phyloP scores from a whole-genome alignment of 108 stramenopile genomes.

The Mayamaea pseudoterrestris region DNA sequence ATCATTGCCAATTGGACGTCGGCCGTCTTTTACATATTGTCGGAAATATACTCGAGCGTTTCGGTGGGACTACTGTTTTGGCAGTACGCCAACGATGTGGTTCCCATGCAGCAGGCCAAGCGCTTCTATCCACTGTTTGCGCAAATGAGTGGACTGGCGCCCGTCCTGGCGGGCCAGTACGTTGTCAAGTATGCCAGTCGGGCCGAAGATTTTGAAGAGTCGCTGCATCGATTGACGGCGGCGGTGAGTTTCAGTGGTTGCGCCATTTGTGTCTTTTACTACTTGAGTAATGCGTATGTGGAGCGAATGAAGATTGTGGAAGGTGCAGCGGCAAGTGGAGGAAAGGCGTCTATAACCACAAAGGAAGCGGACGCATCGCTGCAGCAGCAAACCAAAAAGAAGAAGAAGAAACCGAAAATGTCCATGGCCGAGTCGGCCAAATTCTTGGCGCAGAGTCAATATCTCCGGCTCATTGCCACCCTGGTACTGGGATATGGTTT shows the following conservation, averaged over 20 bases:
- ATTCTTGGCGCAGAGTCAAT: conserved; percentile 83
- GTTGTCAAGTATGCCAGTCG: conserved; percentile 69
- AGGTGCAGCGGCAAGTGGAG: not conserved
- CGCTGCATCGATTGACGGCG: conserved; percentile 63
- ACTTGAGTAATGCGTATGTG: conserved; percentile 43
- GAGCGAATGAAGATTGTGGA: conserved; percentile 28
- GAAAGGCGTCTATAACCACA: not conserved
- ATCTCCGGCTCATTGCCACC: conserved; percentile 79
- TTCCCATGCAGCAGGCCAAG: conserved; percentile 82
- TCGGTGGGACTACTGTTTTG: conserved; percentile 96
- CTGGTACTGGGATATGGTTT: conserved; percentile 92
- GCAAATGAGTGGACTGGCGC: conserved; percentile 87
- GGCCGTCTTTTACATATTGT: conserved; percentile 84
- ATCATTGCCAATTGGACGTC: conserved; percentile 87
- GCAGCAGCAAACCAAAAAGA: conserved; percentile 4
- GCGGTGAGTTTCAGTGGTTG: conserved; percentile 63
- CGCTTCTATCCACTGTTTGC: conserved; percentile 94
- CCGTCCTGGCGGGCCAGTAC: conserved; percentile 83
- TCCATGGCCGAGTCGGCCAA: conserved; percentile 74
- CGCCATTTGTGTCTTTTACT: conserved; percentile 76
- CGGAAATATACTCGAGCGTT: conserved; percentile 90
- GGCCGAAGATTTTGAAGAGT: conserved; percentile 59
- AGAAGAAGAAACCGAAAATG: conserved; percentile 72
- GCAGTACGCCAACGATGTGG: conserved; percentile 95
- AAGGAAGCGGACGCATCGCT: too few species aligned